Percentiles rank a stretch among this genome's conserved stretches.
Conservation (phyloP, 306 rosid species). For the Rosa chinensis region DNA sequence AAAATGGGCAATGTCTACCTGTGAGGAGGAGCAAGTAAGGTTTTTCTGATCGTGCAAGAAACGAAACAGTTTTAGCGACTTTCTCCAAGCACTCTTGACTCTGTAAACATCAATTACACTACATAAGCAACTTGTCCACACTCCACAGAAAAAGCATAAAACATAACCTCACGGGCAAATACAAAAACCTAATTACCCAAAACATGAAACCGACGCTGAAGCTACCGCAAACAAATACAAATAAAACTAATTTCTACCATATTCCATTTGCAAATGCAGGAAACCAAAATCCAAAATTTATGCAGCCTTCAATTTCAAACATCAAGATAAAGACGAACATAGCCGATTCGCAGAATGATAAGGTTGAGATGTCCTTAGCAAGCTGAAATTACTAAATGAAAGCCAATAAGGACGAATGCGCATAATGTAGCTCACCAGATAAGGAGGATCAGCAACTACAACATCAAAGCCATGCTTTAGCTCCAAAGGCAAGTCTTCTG, state of each 20-base stretch:
- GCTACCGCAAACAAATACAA: neutral
- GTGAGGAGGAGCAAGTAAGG: slow-evolving; percentile 79
- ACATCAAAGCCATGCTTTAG: slow-evolving; percentile 58
- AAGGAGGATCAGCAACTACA: slow-evolving; percentile 91
- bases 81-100: slow-evolving; percentile 92
- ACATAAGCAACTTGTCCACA: slow-evolving; percentile 18
- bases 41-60: slow-evolving; percentile 53
- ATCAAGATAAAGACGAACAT: neutral
- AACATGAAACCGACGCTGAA: neutral
- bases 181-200: neutral
- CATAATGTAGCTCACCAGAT: slow-evolving; percentile 59
- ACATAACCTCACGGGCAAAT: neutral
- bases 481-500: slow-evolving; percentile 65
- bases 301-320: neutral
- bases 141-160: neutral
- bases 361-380: no score
- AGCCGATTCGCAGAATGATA: neutral
- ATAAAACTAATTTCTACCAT: neutral
- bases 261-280: neutral
- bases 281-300: neutral
- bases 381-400: neutral
- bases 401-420: neutral
- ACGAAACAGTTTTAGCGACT: slow-evolving; percentile 59
- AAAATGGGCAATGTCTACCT: slow-evolving; percentile 41
- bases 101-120: slow-evolving; percentile 30